A percentile compares a stretch with the other conserved stretches of the same genome.
Evolutionary conservation across 2,329 filamentous ascomycete species (phyloP).

Genomic region (Fusarium stilboides): DNA sequence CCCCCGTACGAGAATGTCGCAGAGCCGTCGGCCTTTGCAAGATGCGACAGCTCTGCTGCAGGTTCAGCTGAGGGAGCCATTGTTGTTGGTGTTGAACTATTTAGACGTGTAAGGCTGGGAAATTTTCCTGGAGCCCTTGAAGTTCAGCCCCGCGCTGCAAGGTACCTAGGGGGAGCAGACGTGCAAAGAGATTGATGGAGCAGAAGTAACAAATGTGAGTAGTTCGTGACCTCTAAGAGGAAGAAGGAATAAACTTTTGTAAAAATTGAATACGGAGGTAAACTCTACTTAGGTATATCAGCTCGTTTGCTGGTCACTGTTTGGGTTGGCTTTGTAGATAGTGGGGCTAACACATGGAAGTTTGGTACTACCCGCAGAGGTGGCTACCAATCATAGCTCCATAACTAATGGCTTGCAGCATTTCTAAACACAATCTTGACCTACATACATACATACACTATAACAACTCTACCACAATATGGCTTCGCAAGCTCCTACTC

Average conservation of each 20-base stretch:
- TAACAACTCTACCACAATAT: conserved; percentile 39
- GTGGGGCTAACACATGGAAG: conserved; percentile 21
- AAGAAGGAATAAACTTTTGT: background rate
- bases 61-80: conserved; percentile 67
- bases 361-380: conserved; percentile 13
- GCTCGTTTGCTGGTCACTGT: conserved; percentile 7
- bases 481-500: conserved; percentile 44
- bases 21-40: conserved; percentile 84
- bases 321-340: conserved; percentile 10
- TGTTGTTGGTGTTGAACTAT: conserved; percentile 36
- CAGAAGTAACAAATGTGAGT: background rate
- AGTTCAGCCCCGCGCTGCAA: conserved; percentile 24
- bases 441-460: conserved; percentile 22
- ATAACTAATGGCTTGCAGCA: conserved; percentile 32
- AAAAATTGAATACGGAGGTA: conserved; percentile 1
- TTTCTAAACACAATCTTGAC: conserved; percentile 14
- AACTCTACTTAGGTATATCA: conserved; percentile 5
- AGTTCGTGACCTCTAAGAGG: too few relatives aligned
- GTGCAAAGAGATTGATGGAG: background rate
- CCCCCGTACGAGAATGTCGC: conserved; percentile 82
- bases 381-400: conserved; percentile 32
- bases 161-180: background rate
- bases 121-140: conserved; percentile 32
- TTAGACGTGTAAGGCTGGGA: conserved; percentile 26
- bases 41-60: conserved; percentile 68